phyloP scores from a whole-genome alignment of 208 protist species.

The Leishmania turanica region DNA sequence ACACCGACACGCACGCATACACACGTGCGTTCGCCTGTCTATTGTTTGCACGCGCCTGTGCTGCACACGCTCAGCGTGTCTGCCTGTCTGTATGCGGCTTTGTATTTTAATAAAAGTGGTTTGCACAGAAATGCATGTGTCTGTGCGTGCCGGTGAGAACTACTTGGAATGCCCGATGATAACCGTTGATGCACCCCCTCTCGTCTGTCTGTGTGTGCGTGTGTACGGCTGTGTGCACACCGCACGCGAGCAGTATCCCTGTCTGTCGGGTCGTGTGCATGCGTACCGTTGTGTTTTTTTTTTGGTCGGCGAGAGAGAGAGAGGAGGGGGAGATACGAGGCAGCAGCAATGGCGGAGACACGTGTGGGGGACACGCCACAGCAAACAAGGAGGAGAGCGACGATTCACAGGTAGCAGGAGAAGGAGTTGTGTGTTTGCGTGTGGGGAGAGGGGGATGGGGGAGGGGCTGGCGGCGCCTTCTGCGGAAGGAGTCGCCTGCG shows the following conservation, averaged over 20 bases:
- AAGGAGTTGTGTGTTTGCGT: background rate
- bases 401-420: background rate
- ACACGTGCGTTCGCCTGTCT: background rate
- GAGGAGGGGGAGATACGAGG: background rate
- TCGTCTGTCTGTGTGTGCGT: background rate
- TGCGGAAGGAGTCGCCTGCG: background rate
- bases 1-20: background rate
- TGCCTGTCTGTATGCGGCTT: background rate
- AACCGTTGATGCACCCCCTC: background rate
- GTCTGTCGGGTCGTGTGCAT: background rate
- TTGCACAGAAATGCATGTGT: background rate
- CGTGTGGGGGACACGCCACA: background rate
- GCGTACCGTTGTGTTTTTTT: background rate
- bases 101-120: too few species aligned
- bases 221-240: too few species aligned
- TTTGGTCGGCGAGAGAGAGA: too few species aligned
- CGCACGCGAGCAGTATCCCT: background rate
- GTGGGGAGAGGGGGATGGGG: background rate
- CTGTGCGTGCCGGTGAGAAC: background rate
- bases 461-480: background rate
- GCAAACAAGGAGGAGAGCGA: background rate
- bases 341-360: background rate
- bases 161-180: background rate
- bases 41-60: background rate
- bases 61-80: background rate